Conservation (phyloP, 768 basidiomycete genomes). For the Calocera cornea region DNA sequence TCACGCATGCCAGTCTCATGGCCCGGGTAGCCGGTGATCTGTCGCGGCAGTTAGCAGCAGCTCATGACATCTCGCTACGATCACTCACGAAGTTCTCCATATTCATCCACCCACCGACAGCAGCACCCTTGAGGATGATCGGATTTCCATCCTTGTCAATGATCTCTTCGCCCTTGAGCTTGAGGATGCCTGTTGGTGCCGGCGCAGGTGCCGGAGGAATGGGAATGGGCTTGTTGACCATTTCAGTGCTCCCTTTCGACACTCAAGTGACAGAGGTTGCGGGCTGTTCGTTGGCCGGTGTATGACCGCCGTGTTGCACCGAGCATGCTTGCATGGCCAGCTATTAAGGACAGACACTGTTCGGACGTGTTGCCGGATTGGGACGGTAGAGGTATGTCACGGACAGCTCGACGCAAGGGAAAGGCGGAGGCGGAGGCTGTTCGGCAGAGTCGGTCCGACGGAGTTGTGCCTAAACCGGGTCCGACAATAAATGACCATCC, state of each 20-base stretch:
- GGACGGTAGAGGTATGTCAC: not conserved
- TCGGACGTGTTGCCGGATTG: not conserved
- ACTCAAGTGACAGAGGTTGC: not conserved
- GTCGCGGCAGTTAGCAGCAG: not conserved
- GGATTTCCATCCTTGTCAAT: conserved; percentile 44
- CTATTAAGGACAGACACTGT: not conserved
- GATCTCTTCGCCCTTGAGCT: conserved; percentile 42
- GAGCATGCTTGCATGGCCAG: not conserved
- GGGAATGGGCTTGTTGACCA: conserved; percentile 1
- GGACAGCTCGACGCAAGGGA: not conserved
- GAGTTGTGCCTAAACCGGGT: not conserved
- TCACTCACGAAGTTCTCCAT: conserved; percentile 35
- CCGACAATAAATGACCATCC: not conserved
- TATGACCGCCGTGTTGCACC: not conserved
- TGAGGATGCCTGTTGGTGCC: conserved; percentile 10
- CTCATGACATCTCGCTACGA: not conserved
- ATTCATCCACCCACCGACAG: conserved; percentile 78
- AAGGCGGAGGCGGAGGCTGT: not conserved
- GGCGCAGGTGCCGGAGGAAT: not conserved
- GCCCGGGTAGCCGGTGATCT: conserved; percentile 62
- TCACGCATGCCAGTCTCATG: conserved; percentile 69
- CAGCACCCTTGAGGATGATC: conserved; percentile 54
- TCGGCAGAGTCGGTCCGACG: conserved; percentile 1
- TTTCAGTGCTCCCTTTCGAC: not conserved
- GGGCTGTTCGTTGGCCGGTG: not conserved